Conservation (phyloP, 306 rosid genomes). For the Glycine latifolia region DNA sequence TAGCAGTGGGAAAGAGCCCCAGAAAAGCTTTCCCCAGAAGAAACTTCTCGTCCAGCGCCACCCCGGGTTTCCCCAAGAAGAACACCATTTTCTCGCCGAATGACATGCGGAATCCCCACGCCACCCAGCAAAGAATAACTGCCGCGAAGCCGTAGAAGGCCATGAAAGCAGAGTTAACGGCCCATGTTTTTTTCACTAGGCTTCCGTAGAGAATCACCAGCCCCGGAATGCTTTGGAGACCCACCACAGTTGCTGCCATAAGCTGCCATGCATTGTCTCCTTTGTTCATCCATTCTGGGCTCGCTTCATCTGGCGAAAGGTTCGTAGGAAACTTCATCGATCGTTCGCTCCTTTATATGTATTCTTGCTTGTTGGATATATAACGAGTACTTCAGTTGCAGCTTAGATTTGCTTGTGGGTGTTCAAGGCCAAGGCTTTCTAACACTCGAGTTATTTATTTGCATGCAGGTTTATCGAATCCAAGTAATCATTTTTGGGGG, state of each 20-base stretch:
- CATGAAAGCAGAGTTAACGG: constrained; percentile 47
- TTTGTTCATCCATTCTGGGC: constrained; percentile 63
- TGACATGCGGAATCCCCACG: constrained; percentile 60
- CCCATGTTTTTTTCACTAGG: constrained; percentile 57
- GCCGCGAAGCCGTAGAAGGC: constrained; percentile 48
- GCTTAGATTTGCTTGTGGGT: too few relatives aligned
- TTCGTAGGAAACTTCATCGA: too few relatives aligned
- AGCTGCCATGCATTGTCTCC: constrained; percentile 67
- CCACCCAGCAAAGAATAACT: constrained; percentile 57
- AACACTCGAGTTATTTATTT: not conserved
- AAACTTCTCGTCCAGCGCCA: too few relatives aligned
- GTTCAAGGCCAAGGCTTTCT: too few relatives aligned
- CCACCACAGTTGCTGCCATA: constrained; percentile 58
- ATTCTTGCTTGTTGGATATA: too few relatives aligned
- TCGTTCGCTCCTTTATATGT: too few relatives aligned
- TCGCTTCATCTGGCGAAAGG: constrained; percentile 27
- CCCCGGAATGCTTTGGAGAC: constrained; percentile 1
- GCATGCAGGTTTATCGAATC: not conserved
- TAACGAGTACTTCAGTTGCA: too few relatives aligned
- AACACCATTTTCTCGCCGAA: constrained; percentile 49
- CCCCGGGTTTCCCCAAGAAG: not conserved
- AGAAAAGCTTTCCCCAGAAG: constrained; percentile 48
- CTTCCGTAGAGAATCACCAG: constrained; percentile 58
- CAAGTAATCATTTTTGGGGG: too few relatives aligned
- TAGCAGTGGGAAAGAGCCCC: constrained; percentile 58